Conservation (phyloP, 352 stramenopile genomes). For the Phytophthora litchii region DNA sequence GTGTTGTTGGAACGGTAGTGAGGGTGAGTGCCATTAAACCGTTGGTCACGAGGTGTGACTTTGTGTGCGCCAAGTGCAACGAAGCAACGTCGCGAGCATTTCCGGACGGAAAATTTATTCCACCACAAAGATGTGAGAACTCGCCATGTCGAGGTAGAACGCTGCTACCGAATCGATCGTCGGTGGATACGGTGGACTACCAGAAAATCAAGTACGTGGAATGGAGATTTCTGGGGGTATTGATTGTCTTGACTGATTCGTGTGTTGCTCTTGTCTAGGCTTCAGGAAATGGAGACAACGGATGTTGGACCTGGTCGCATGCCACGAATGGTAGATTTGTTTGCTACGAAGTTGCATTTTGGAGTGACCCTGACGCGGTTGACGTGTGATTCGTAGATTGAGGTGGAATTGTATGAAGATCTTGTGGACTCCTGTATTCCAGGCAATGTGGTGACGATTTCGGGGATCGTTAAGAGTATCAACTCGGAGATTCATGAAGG, state of each 20-base stretch:
- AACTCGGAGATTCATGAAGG: slow-evolving; percentile 94
- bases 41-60: slow-evolving; percentile 86
- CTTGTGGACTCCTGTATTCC: slow-evolving; percentile 96
- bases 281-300: slow-evolving; percentile 93
- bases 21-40: slow-evolving; percentile 86
- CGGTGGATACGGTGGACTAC: slow-evolving; percentile 90
- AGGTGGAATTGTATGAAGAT: slow-evolving; percentile 90
- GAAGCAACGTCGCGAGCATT: slow-evolving; percentile 73
- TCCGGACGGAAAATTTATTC: slow-evolving; percentile 81
- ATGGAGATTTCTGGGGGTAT: neutral
- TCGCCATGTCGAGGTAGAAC: slow-evolving; percentile 59
- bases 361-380: neutral
- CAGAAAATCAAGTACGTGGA: slow-evolving; percentile 86
- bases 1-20: slow-evolving; percentile 73
- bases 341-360: neutral
- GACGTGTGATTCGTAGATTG: slow-evolving; percentile 50
- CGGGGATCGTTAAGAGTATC: slow-evolving; percentile 94
- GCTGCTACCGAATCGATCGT: slow-evolving; percentile 83
- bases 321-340: slow-evolving; percentile 68
- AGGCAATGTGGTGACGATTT: slow-evolving; percentile 94
- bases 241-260: slow-evolving; percentile 30
- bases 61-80: slow-evolving; percentile 85
- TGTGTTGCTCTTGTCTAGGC: slow-evolving; percentile 42
- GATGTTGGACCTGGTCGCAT: slow-evolving; percentile 86
- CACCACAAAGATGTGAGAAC: slow-evolving; percentile 69